phyloP scores from a whole-genome alignment of 169 alveolate species.

The Cryptosporidium ubiquitum region DNA sequence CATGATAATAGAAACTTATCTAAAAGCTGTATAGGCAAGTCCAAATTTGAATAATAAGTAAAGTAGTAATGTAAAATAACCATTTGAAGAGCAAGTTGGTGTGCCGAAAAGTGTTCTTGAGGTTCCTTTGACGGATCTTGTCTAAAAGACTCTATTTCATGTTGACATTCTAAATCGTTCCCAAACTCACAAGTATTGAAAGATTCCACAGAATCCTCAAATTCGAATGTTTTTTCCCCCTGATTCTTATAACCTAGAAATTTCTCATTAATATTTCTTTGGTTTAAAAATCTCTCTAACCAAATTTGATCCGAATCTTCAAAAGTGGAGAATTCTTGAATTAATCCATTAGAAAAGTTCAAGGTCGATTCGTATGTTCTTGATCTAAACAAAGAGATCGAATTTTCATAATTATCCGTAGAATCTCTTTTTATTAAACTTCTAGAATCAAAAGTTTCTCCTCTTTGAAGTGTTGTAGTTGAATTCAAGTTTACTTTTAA shows the following conservation, averaged over 20 bases:
- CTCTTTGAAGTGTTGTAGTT: slow-evolving; percentile 7
- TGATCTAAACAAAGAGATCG: slow-evolving; percentile 45
- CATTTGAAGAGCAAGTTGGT: slow-evolving; percentile 57
- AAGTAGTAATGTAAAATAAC: slow-evolving; percentile 63
- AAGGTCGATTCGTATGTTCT: slow-evolving; percentile 54
- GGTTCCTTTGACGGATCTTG: not conserved
- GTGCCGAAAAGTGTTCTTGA: slow-evolving; percentile 35
- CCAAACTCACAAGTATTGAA: not conserved
- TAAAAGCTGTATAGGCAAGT: slow-evolving; percentile 51
- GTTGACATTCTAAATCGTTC: not conserved
- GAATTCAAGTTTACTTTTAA: not conserved
- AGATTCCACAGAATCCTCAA: not conserved
- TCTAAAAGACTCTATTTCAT: not conserved
- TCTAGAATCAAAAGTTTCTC: slow-evolving; percentile 48
- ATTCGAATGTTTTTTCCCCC: not conserved
- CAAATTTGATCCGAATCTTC: slow-evolving; percentile 17
- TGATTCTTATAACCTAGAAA: not conserved
- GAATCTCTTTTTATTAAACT: not conserved
- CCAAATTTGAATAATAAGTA: slow-evolving; percentile 60
- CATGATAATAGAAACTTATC: slow-evolving; percentile 59
- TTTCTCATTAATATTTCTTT: slow-evolving; percentile 26
- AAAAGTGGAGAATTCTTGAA: not conserved
- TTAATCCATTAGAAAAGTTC: not conserved
- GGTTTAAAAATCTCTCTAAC: slow-evolving; percentile 45
- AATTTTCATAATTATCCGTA: not conserved